Evolutionary conservation across 1,139 yeast genomes (phyloP).

Genomic region (Kodamaea anthophila): DNA sequence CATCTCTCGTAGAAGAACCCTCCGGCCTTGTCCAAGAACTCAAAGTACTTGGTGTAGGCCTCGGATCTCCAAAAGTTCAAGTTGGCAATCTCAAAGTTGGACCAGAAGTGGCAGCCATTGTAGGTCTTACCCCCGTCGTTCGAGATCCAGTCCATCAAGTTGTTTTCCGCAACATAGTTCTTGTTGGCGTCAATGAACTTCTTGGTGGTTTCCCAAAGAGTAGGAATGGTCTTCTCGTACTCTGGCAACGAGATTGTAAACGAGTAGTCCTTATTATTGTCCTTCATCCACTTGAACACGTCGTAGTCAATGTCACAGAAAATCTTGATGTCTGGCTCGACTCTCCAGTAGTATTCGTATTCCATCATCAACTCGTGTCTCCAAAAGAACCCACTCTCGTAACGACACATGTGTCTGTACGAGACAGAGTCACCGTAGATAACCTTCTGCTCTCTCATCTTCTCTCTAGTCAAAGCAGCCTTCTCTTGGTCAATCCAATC

Average conservation of each 20-base stretch:
- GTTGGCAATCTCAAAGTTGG: slow-evolving; percentile 76
- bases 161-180: slow-evolving; percentile 57
- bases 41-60: slow-evolving; percentile 64
- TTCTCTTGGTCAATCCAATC: slow-evolving; percentile 52
- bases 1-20: slow-evolving; percentile 89
- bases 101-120: slow-evolving; percentile 85
- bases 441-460: slow-evolving; percentile 45
- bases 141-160: slow-evolving; percentile 66
- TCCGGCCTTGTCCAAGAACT: slow-evolving; percentile 68
- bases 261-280: slow-evolving; percentile 66
- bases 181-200: slow-evolving; percentile 61
- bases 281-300: slow-evolving; percentile 74
- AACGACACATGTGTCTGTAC: slow-evolving; percentile 88
- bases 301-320: slow-evolving; percentile 81
- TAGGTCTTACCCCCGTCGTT: slow-evolving; percentile 63
- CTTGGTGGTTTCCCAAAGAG: slow-evolving; percentile 76
- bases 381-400: slow-evolving; percentile 85
- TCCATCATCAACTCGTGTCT: slow-evolving; percentile 65
- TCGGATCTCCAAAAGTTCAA: slow-evolving; percentile 69
- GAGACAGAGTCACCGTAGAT: slow-evolving; percentile 58
- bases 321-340: slow-evolving; percentile 77
- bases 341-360: slow-evolving; percentile 90
- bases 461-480: slow-evolving; percentile 47
- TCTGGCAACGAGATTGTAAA: slow-evolving; percentile 83
- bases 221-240: slow-evolving; percentile 70